These are phyloP conservation scores for Thelonectria rubi DNA, from an alignment of 2,329 filamentous ascomycete genomes.

Conservation along the genomic window DNA sequence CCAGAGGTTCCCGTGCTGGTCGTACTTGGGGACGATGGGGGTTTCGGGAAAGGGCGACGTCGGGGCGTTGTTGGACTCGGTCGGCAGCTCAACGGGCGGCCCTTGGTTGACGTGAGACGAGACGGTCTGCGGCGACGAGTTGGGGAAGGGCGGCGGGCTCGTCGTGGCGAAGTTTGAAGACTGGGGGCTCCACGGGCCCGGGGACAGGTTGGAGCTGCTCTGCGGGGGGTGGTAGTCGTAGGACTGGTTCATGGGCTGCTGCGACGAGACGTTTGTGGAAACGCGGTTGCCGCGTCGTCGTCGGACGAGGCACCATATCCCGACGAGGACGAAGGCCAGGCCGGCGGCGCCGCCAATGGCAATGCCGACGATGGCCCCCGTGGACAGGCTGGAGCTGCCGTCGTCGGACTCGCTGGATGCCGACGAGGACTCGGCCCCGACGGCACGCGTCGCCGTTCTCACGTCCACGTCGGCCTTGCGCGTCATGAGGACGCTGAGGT, in stretches of 20 bases:
- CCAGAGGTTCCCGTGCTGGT: conserved; percentile 47
- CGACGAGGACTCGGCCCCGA: conserved; percentile 35
- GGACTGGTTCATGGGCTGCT: conserved; percentile 39
- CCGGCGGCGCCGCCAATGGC: conserved; percentile 49
- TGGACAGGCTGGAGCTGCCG: conserved; percentile 34
- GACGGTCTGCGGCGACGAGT: conserved; percentile 30
- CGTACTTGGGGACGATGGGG: conserved; percentile 42
- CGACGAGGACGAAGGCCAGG: conserved; percentile 41
- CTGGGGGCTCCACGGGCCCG: conserved; percentile 40
- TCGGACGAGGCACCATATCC: conserved; percentile 46
- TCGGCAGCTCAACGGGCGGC: conserved; percentile 44
- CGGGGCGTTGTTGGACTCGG: conserved; percentile 23
- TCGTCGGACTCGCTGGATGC: background rate
- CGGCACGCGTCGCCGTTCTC: conserved; percentile 60
- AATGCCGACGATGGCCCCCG: conserved; percentile 56
- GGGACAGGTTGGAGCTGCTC: conserved; percentile 33
- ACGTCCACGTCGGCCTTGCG: conserved; percentile 56
- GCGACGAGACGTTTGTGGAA: conserved; percentile 27
- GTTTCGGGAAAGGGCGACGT: conserved; percentile 31
- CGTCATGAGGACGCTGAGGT: conserved; percentile 63
- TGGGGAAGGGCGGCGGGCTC: conserved; percentile 30
- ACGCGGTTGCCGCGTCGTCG: conserved; percentile 28
- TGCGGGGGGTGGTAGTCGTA: conserved; percentile 40
- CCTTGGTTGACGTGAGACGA: conserved; percentile 32
- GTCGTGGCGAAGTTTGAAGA: conserved; percentile 36